Evolutionary conservation across 306 rosid species (phyloP).

Genomic region (Lotus japonicus): DNA sequence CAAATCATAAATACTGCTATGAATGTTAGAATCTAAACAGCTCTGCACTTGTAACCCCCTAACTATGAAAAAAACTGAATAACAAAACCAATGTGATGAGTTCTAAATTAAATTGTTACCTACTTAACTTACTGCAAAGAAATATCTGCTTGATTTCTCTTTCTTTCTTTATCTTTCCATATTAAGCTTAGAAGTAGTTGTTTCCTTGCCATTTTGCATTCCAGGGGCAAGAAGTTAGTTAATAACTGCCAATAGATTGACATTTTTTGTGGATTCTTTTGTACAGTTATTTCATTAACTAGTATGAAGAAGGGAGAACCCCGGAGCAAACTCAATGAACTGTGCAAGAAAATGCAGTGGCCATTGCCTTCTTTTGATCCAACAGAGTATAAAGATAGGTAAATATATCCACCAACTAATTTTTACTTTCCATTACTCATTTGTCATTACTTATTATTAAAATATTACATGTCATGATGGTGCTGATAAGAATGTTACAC

Average conservation of each 20-base stretch:
- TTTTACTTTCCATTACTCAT: background rate
- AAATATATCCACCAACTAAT: slow-evolving; percentile 17
- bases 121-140: too few species aligned
- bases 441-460: background rate
- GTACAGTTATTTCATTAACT: slow-evolving; percentile 47
- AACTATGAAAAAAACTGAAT: too few species aligned
- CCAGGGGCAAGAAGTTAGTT: background rate
- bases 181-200: background rate
- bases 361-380: slow-evolving; percentile 57
- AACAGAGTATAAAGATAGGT: slow-evolving; percentile 63
- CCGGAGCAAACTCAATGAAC: slow-evolving; percentile 44
- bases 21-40: too few species aligned
- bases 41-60: too few species aligned
- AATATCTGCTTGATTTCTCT: background rate
- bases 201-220: slow-evolving; percentile 3
- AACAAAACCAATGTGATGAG: too few species aligned
- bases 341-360: slow-evolving; percentile 80
- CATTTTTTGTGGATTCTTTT: slow-evolving; percentile 11
- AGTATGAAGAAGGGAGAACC: slow-evolving; percentile 89
- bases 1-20: too few species aligned
- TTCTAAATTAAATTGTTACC: too few species aligned
- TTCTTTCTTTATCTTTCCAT: background rate
- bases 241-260: background rate
- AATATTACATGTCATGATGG: too few species aligned
- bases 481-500: too few species aligned